phyloP scores from a whole-genome alignment of 331 rosid genomes.

The Erythrophleum ivorense region DNA sequence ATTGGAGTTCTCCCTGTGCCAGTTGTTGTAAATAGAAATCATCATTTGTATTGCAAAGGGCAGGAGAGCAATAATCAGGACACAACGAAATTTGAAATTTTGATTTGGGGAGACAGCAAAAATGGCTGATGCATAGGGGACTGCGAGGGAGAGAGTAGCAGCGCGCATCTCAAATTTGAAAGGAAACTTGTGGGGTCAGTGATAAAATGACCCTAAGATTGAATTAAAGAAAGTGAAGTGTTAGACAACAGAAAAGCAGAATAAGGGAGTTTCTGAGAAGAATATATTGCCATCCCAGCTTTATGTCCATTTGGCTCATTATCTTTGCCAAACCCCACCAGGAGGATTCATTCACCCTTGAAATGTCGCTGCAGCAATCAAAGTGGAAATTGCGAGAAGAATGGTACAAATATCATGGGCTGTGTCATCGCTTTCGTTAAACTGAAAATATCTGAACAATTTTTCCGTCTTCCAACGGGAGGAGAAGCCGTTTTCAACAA shows the following conservation, averaged over 20 bases:
- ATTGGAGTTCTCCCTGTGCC: neutral
- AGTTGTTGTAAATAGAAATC: neutral
- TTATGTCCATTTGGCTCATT: neutral
- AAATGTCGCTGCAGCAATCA: conserved; percentile 39
- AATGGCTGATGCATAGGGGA: conserved; percentile 20
- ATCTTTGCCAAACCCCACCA: conserved; percentile 40
- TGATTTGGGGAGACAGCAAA: conserved; percentile 19
- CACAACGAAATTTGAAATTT: neutral
- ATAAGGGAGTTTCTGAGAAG: neutral
- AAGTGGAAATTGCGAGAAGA: conserved; percentile 19
- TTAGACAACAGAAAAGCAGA: conserved; percentile 22
- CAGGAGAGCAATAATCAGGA: neutral
- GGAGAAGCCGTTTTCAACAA: neutral
- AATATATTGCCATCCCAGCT: conserved; percentile 21
- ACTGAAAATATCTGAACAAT: conserved; percentile 32
- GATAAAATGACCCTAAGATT: conserved; percentile 16
- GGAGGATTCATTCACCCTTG: conserved; percentile 33
- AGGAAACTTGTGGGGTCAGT: conserved; percentile 30
- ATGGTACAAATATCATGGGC: conserved; percentile 15
- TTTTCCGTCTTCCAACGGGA: neutral
- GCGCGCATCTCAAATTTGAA: conserved; percentile 28
- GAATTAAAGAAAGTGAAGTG: conserved; percentile 31
- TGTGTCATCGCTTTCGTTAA: neutral
- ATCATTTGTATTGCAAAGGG: neutral
- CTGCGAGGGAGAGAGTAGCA: conserved; percentile 19